Evolutionary conservation across 768 basidiomycete species (phyloP), one percentile per base, ranked within the genome.

Genomic region (Tulasnella sp.): DNA sequence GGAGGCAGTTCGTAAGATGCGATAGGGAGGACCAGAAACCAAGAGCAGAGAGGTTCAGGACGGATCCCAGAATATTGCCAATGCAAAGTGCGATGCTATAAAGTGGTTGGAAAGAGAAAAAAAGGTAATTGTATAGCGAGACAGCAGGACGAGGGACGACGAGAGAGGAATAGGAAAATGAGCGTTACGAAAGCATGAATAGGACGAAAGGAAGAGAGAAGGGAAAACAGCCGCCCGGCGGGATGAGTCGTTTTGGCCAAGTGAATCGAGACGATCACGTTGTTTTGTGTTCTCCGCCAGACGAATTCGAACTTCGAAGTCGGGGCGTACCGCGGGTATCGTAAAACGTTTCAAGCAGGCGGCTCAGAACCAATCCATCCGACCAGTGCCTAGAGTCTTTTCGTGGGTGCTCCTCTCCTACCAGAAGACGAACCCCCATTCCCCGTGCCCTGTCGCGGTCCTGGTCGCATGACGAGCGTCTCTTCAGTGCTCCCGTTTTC

Each of bases 401-500:
- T 37, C 44, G 75, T 23, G 29, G 61, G 13, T 13, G 11, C 29
- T 67, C 61, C 61, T 67, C 61, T 26, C 26, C 61, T 29, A 29
- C 16, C 11, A 67, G 61, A 29, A 67, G 61, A 67, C 26, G 61
- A 67, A 26, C 61, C 26, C 32, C 61, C 61, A 35, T 67, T 67
- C 29, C 26, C 32, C 29, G 61, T 40, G 73, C 9, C 78, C 13
- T 61, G 40, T 73, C 32, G 29, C 0, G 79, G 67, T 3, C 40
- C 76, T 7, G 48, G 37, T 69, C 39, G 80, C 72, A 79, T 79
- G 23, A 79, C 79, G 29, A 79, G 70, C 29, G 79, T 37, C 32
- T 79, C 79, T 46, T 79, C 79, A 67, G 69, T 79, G 37, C 79
- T 79, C 23, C 70, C 78, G 18, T 70, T 32, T 11, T 79, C 79